A percentile compares a stretch with the other conserved stretches of the same genome.
These are phyloP conservation scores for Ceratocystis cacaofunesta DNA, from an alignment of 2,329 filamentous ascomycete genomes.

Conservation along the genomic window DNA sequence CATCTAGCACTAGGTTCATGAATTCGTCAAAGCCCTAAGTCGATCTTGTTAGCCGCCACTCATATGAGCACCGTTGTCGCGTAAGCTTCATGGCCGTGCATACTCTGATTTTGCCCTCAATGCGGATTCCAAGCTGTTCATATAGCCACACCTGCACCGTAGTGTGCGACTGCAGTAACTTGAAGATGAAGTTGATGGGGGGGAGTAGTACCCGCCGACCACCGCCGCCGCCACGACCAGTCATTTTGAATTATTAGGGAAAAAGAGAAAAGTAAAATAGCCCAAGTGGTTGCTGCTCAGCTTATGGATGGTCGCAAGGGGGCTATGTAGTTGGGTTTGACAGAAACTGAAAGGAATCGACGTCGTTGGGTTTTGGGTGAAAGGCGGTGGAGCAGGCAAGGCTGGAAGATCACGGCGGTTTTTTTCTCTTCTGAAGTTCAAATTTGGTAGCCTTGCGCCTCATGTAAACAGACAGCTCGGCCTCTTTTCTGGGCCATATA, in stretches of 20 bases:
- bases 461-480: not conserved
- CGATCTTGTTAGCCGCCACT: constrained; percentile 18
- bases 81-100: constrained; percentile 47
- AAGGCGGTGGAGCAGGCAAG: constrained; percentile 6
- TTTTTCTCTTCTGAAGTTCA: constrained; percentile 3
- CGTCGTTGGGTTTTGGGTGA: not conserved
- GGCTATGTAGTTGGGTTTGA: not conserved
- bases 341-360: not conserved
- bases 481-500: not conserved
- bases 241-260: constrained; percentile 30
- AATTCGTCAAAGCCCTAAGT: constrained; percentile 91
- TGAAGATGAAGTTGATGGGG: constrained; percentile 47
- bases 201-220: constrained; percentile 42
- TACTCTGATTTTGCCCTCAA: constrained; percentile 92
- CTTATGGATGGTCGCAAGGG: not conserved
- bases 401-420: constrained; percentile 1
- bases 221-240: constrained; percentile 44
- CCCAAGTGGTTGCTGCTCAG: not conserved
- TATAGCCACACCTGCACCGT: constrained; percentile 93
- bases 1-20: constrained; percentile 95
- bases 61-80: constrained; percentile 23
- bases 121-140: constrained; percentile 84
- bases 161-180: constrained; percentile 66
- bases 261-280: not conserved
- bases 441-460: constrained; percentile 11